Conservation (phyloP, 495 filamentous ascomycete species). For the Xylaria palmicola region DNA sequence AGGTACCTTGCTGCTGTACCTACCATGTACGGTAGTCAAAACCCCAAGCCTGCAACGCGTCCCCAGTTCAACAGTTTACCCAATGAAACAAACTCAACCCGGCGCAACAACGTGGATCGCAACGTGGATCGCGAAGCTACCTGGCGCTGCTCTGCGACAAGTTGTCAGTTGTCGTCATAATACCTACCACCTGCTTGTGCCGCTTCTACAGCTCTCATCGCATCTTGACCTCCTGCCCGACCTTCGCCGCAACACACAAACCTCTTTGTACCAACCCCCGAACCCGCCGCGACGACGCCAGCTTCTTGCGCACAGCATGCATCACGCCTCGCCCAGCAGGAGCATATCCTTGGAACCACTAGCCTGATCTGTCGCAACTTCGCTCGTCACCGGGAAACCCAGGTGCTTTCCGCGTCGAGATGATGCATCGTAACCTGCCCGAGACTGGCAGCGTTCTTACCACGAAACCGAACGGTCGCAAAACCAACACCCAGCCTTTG, state of each 20-base stretch:
- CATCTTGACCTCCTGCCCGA: too few species aligned
- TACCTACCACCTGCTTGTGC: not conserved
- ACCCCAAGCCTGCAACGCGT: not conserved
- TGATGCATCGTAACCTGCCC: constrained; percentile 28
- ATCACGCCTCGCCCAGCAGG: not conserved
- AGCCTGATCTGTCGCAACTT: not conserved
- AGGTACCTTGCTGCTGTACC: too few species aligned
- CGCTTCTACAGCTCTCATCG: not conserved
- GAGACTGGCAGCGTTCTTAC: constrained; percentile 20
- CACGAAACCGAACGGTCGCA: constrained; percentile 25
- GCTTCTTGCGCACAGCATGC: constrained; percentile 7
- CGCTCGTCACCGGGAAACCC: not conserved
- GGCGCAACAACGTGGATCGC: not conserved
- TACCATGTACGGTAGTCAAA: too few species aligned
- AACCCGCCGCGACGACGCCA: not conserved
- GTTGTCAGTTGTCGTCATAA: constrained; percentile 2
- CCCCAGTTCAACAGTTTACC: not conserved
- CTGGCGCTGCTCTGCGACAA: not conserved
- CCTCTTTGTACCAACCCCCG: not conserved
- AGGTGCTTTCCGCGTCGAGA: constrained; percentile 4
- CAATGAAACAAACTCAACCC: not conserved
- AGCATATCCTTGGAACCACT: not conserved
- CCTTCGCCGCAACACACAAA: too few species aligned
- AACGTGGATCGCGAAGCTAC: constrained; percentile 7
- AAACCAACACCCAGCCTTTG: constrained; percentile 21